phyloP scores from a whole-genome alignment of 2,329 filamentous ascomycete species.

The Coniochaeta sp. region DNA sequence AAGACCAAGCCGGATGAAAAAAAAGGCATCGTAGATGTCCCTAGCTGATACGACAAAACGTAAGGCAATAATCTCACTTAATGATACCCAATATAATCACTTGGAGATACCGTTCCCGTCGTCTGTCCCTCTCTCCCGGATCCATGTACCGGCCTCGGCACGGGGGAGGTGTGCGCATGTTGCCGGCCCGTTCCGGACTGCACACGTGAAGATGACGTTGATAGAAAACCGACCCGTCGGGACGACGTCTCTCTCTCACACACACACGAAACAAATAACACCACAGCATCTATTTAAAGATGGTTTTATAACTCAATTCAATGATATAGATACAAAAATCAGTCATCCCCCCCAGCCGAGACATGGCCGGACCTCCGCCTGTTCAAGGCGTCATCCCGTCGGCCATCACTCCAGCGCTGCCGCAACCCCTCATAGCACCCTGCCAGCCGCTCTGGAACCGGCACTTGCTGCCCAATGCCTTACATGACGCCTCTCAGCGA shows the following conservation, averaged over 20 bases:
- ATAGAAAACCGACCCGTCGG: neutral
- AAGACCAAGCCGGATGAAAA: slow-evolving; percentile 10
- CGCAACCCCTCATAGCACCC: slow-evolving; percentile 7
- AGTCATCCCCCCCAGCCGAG: neutral
- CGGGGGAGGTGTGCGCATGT: neutral
- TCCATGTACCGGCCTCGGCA: neutral
- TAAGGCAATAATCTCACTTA: neutral
- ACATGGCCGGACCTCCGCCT: neutral
- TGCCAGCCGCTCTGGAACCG: slow-evolving; percentile 19
- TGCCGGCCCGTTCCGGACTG: neutral
- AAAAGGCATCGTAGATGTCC: neutral
- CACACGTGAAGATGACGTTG: slow-evolving; percentile 10
- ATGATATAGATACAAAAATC: slow-evolving; percentile 28
- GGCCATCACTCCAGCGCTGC: slow-evolving; percentile 17
- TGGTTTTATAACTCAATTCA: neutral
- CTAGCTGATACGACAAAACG: neutral
- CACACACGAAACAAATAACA: no score
- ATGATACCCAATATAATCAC: neutral
- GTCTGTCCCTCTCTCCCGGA: neutral
- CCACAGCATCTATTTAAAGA: slow-evolving; percentile 21
- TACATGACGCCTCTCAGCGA: slow-evolving; percentile 49
- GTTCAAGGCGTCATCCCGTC: slow-evolving; percentile 3
- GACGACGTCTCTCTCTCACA: slow-evolving; percentile 16
- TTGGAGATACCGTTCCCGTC: neutral
- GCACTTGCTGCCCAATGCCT: slow-evolving; percentile 9